Evolutionary conservation across 1,284 basidiomycete species (phyloP), one percentile per base, ranked within the genome.

Genomic region (Cutaneotrichosporon cavernicola): DNA sequence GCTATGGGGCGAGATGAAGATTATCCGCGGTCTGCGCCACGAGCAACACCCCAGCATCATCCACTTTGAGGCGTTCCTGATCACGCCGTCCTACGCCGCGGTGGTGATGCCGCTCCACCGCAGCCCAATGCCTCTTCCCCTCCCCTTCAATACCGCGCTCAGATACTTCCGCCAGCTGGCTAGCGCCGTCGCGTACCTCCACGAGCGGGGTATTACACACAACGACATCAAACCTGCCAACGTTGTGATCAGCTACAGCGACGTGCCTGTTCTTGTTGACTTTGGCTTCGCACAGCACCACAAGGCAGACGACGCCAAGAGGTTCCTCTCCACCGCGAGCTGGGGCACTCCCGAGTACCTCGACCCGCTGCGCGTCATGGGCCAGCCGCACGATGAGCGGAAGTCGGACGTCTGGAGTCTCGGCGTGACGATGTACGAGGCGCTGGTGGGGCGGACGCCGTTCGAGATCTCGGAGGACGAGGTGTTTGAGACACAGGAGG

Each of bases 211-310:
- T 36, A 88, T 97, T 55, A 91, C 92, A 0, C 93, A 97, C 77
- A 96, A 96, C 74, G 93, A 97, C 74, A 94, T 97, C 84, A 97
- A 97, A 89, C 92, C 92, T 5, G 90, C 92, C 14, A 96, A 96
- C 74, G 90, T 96, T 66, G 84, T 96, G 4, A 82, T 96, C 51
- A 90, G 89, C 3, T 80, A 83, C 64, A 84, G 87, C 70, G 87
- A 88, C 68, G 81, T 90, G 0, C 92, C 92, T 0, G 89, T 94
- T 2, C 85, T 95, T 5, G 89, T 95, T 34, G 92, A 95, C 78
- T 96, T 94, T 74, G 93, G 93, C 1, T 97, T 97, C 73, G 91
- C 93, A 1, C 89, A 93, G 74, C 86, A 57, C 53, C 62, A 68
- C 53, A 58, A 56, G 7, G 22, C 57, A 9, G 56, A 52, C 34